These are phyloP conservation scores for Yamadazyma buinensis DNA, from an alignment of 1,139 yeast species.

Conservation along the genomic window DNA sequence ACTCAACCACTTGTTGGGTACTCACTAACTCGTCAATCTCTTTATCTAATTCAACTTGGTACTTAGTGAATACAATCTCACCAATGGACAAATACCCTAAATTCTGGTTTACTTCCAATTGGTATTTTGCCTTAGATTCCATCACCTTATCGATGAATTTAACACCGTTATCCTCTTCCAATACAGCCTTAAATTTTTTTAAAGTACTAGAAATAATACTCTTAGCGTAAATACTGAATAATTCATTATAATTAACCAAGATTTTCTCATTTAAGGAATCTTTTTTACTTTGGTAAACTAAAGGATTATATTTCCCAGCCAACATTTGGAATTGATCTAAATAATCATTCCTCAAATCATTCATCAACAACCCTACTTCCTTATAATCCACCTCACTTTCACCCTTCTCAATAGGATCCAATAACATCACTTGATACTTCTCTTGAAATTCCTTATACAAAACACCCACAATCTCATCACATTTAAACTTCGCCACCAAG, in stretches of 20 bases:
- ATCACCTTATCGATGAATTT: constrained; percentile 18
- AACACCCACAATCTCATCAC: constrained; percentile 74
- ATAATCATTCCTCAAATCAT: constrained; percentile 39
- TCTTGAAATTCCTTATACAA: constrained; percentile 47
- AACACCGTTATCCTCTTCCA: constrained; percentile 19
- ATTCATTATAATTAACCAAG: constrained; percentile 36
- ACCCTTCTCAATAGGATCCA: constrained; percentile 7
- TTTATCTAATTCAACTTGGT: constrained; percentile 17
- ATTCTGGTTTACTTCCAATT: constrained; percentile 5
- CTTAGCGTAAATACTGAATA: constrained; percentile 35
- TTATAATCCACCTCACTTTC: constrained; percentile 25
- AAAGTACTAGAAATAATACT: constrained; percentile 17
- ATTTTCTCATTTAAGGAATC: constrained; percentile 44
- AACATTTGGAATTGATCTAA: constrained; percentile 55
- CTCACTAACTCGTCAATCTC: constrained; percentile 23
- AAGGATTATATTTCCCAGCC: constrained; percentile 68
- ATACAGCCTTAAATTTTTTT: constrained; percentile 15
- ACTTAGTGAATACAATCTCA: constrained; percentile 11
- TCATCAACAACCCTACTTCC: constrained; percentile 39
- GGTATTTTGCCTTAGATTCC: constrained; percentile 7
- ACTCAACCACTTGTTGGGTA: constrained; percentile 45
- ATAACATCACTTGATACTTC: constrained; percentile 24
- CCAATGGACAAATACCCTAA: constrained; percentile 11
- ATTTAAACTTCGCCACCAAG: constrained; percentile 87
- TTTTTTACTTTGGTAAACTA: constrained; percentile 65